Evolutionary conservation across 371 early-diverging fungal genomes (phyloP), one percentile per base, ranked within the genome.

Genomic region (Dentiscutata heterogama): DNA sequence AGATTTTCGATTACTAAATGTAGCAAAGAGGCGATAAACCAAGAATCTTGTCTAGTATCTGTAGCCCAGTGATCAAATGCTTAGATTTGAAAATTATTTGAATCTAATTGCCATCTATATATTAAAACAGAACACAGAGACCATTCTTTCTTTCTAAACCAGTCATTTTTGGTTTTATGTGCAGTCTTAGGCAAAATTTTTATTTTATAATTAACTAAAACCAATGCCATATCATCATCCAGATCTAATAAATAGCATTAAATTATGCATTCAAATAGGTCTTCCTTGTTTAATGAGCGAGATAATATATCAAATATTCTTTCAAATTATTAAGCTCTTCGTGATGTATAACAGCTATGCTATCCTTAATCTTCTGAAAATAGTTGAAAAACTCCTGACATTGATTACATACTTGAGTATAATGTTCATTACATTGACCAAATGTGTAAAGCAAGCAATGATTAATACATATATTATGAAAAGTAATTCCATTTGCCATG

Each of bases 191-290:
- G 22, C 11, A 63, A 63, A 3, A 63, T 63, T 27, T 27, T 63
- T 22, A 63, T 63, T 63, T 63, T 63, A 27, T 63, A 63, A 27
- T 63, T 22, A 18, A 56, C 56, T n/a, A 56, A 56, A 56, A 56
- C n/a, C 11, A 56, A 56, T 18, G 11, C 39, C 11, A 56, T 13
- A 18, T 56, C 11, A 3, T 58, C 18, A 25, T 54, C 10, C 11
- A 75, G 29, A n/a, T 75, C 8, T 3, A 35, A 54, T 4, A 75
- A n/a, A 58, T 39, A 4, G 75, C n/a, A 58, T 75, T 75, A 20
- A 58, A 60, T 58, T 75, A 58, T 35, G 14, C n/a, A 58, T 75
- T 75, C 18, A 75, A n/a, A 25, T 75, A 75, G 11, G n/a, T n/a
- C 56, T 56, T 56, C 11, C 56, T 56, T 56, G 56, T 56, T 56